Evolutionary conservation across 2,329 filamentous ascomycete genomes (phyloP), one percentile per base, ranked within the genome.

Genomic region (Aspergillus intermedius): DNA sequence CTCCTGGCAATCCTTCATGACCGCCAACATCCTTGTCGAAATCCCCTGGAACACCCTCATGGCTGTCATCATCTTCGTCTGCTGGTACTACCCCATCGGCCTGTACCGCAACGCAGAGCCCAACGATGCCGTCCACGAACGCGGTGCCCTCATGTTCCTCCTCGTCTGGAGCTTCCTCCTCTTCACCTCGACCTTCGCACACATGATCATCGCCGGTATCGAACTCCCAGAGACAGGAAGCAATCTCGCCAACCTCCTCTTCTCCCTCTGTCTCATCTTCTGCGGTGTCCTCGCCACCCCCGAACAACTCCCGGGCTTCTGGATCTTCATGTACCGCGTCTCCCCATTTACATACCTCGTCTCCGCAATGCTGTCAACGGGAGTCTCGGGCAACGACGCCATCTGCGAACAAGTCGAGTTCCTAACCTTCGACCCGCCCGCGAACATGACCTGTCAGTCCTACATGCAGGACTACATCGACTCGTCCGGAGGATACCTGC

Each of bases 241-340:
- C 5, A 81, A 78, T 42, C 65, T 88, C 15, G 81, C 81, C 46
- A 81, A 80, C 5, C 62, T 86, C 23, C 61, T 84, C 13, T 77
- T 80, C 51, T 74, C 79, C 22, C 74, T 86, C 63, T 77, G 74
- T 53, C 69, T 82, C 34, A 74, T 81, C 48, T 86, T 86, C 71
- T 80, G 77, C 58, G 69, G 68, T 63, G 67, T 71, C 48, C 63
- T 71, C 51, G 81, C 84, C 48, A 66, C 77, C 0, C 79, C 82
- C 0, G 50, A 60, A 2, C 69, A 75, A 1, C 74, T 89, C 2
- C 85, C 85, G 0, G 75, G 80, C 1, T 89, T 90, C 73, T 90
- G 86, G 86, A 81, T 82, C 55, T 89, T 88, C 71, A 88, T 88
- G 84, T 87, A 88, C 68, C 77, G 80, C 34, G 74, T 82, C 30